Conservation (phyloP, 2,329 filamentous ascomycete species). For the Fusarium nelsonii region DNA sequence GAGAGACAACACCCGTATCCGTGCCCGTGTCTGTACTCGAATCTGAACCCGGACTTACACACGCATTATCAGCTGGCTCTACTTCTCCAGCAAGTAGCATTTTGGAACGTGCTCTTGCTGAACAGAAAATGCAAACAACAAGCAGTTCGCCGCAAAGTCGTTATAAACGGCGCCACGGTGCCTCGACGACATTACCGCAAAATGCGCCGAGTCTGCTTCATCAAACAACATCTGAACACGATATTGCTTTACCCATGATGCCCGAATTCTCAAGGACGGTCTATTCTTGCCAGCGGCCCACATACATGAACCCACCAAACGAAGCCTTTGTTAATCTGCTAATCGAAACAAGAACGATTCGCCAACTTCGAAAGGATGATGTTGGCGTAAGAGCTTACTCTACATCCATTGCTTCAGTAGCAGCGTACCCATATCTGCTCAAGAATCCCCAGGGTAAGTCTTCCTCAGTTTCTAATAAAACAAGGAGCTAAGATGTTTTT, state of each 20-base stretch:
- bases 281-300: constrained; percentile 86
- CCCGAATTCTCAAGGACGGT: constrained; percentile 72
- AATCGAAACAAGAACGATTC: constrained; percentile 77
- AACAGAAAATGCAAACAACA: constrained; percentile 13
- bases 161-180: constrained; percentile 17
- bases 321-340: constrained; percentile 79
- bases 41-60: neutral
- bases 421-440: constrained; percentile 77
- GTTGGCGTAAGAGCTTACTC: constrained; percentile 89
- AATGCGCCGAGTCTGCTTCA: constrained; percentile 64
- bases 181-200: constrained; percentile 14
- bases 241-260: constrained; percentile 72
- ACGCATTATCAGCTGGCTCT: constrained; percentile 6
- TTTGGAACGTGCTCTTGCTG: constrained; percentile 41
- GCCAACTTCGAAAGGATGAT: constrained; percentile 78
- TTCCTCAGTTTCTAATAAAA: neutral
- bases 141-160: constrained; percentile 23
- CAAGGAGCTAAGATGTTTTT: neutral
- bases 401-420: constrained; percentile 83
- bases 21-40: neutral
- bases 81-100: constrained; percentile 33
- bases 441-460: constrained; percentile 57
- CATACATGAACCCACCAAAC: constrained; percentile 78
- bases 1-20: neutral
- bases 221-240: constrained; percentile 83